Base-by-base conservation (phyloP, 106 monocot species). In the Vanilla planifolia region DNA sequence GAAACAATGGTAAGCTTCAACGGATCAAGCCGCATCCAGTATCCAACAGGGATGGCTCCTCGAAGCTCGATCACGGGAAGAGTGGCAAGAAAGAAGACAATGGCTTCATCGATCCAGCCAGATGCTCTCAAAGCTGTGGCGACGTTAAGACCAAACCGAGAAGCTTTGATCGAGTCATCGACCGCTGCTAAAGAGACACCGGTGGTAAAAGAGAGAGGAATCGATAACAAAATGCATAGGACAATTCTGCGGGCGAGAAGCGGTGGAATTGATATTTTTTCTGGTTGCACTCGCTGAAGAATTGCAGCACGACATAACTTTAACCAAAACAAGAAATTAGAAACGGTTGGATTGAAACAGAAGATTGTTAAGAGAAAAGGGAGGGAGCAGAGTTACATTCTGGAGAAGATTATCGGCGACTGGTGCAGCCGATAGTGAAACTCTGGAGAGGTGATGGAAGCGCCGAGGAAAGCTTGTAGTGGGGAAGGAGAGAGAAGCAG, bases 21-120 rank as follows among this genome's bases (percentile, higher is more conserved):
- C 16, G 95, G 95, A 45, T 83, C 43, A 2, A 95, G 80, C 8
- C 71, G 77, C 95, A 95, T 84, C 95, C 95, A 95, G 52, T 95
- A 95, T 6, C 95, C 95, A 10, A 95, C 89, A 13, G 95, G 95
- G 43, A 95, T 95, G 20, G 89, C 95, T 9, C 95, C 95, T 2
- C 94, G 85, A 26, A 95, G 95, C 81, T 95, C 95, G 14, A 95
- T 71, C 57, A 95, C 89, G 0, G 95, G 95, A 0, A 95, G 75
- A 8, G 80, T 81, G 13, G 89, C 89, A 24, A 95, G 86, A n/a
- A 76, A 47, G 48, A 90, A 86, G 11, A 90, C 95, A 11, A 90
- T 62, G 14, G 81, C 86, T 60, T 86, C 89, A 40, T 90, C 95
- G n/a, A 78, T 14, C 95, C 86, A 89, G 10, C 94, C 95, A 15